Evolutionary conservation across 2,329 filamentous ascomycete genomes (phyloP).

Genomic region (Aureobasidium sp.): DNA sequence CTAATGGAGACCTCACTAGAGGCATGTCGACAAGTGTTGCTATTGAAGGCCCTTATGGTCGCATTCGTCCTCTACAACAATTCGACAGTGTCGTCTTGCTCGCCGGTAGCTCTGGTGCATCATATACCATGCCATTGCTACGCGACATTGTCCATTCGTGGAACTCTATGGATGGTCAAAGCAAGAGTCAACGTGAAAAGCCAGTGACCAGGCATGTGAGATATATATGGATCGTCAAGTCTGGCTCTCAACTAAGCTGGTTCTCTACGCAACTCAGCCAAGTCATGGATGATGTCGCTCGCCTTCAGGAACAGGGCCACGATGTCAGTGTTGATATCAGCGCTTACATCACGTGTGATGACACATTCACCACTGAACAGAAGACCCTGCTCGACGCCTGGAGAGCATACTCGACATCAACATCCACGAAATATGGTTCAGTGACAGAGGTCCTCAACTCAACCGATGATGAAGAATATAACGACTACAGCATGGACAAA

Average conservation of each 20-base stretch:
- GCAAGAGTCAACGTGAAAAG: constrained; percentile 16
- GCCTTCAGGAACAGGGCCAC: constrained; percentile 27
- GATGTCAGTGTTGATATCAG: constrained; percentile 41
- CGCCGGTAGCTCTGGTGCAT: constrained; percentile 52
- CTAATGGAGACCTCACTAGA: neutral
- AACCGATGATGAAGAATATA: constrained; percentile 7
- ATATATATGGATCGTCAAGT: constrained; percentile 53
- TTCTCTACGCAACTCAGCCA: constrained; percentile 43
- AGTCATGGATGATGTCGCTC: constrained; percentile 35
- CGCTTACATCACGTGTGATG: constrained; percentile 48
- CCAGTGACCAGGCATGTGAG: constrained; percentile 41
- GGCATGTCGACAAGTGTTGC: constrained; percentile 3
- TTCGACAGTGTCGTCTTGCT: constrained; percentile 54
- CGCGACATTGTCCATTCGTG: constrained; percentile 42
- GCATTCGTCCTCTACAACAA: constrained; percentile 36
- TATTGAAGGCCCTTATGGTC: constrained; percentile 24
- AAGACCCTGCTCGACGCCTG: constrained; percentile 21
- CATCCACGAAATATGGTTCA: constrained; percentile 19
- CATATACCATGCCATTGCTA: constrained; percentile 49
- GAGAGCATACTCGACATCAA: constrained; percentile 14
- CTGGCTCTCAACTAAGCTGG: constrained; percentile 44
- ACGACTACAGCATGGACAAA: neutral
- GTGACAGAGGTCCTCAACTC: constrained; percentile 16
- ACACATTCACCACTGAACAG: constrained; percentile 36
- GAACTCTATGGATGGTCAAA: constrained; percentile 23